Evolutionary conservation across 176 grass and related monocot species (phyloP).

Genomic region (Phoenix roebelenii): DNA sequence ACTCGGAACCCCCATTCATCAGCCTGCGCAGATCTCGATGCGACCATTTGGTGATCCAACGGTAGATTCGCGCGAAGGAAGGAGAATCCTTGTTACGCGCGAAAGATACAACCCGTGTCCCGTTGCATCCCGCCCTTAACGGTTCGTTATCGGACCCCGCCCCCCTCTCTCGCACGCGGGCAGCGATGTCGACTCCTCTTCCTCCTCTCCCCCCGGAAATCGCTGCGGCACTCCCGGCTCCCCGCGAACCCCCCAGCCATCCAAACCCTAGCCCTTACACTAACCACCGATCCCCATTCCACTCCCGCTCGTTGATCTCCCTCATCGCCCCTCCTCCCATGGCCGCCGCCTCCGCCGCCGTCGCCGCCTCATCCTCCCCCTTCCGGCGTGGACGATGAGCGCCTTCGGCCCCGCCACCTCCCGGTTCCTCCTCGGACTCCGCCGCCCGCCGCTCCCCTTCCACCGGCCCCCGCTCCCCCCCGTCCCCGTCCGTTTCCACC

Average conservation of each 20-base stretch:
- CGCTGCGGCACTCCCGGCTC: conserved; percentile 1
- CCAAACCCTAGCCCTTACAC: neutral
- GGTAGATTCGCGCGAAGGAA: no score
- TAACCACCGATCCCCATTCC: neutral
- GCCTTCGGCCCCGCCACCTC: neutral
- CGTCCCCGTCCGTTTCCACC: neutral
- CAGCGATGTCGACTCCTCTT: neutral
- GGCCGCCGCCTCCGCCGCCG: neutral
- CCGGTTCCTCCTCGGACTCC: neutral
- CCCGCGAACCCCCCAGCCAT: neutral
- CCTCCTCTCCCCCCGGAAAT: neutral
- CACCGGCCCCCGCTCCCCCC: neutral
- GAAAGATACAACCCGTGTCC: no score
- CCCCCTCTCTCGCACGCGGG: no score
- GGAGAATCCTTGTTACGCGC: no score
- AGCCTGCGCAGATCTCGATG: no score
- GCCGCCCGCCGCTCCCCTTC: neutral
- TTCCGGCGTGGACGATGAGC: conserved; percentile 3
- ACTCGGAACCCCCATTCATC: no score
- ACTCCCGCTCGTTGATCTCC: neutral
- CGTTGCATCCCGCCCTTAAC: no score
- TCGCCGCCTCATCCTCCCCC: neutral
- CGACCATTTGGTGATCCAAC: no score
- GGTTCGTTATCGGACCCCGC: no score
- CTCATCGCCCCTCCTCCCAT: neutral